Conservation (phyloP, 2,329 filamentous ascomycete genomes). For the Venturia asperata region DNA sequence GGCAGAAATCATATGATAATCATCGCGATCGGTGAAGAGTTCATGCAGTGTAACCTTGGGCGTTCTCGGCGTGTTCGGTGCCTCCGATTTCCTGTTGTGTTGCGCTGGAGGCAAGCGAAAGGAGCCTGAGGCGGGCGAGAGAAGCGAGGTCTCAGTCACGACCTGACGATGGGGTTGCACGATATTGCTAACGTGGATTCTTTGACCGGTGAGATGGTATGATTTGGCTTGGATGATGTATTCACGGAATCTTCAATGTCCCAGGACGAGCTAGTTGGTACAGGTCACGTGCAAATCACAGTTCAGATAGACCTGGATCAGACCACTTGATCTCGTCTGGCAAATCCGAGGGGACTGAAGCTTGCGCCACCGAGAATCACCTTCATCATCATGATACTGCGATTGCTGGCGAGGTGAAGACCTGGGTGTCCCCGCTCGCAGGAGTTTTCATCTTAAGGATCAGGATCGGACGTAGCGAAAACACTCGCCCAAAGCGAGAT, state of each 20-base stretch:
- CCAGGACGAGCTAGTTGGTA: too few relatives aligned
- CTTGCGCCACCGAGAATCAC: background rate
- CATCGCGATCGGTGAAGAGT: background rate
- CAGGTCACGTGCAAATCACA: too few relatives aligned
- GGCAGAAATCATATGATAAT: background rate
- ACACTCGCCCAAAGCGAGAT: background rate
- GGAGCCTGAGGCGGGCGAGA: background rate
- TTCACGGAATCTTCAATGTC: background rate
- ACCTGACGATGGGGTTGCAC: background rate
- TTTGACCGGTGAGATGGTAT: background rate
- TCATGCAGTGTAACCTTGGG: conserved; percentile 8
- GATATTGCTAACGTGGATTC: background rate
- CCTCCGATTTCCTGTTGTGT: background rate
- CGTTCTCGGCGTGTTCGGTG: background rate
- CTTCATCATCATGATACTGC: background rate
- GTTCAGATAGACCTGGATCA: too few relatives aligned
- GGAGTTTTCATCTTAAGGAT: background rate
- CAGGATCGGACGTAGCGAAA: background rate
- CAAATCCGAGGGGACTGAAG: background rate
- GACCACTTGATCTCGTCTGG: background rate
- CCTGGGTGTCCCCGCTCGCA: background rate
- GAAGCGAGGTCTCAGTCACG: background rate
- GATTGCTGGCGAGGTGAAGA: background rate
- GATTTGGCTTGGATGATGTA: background rate
- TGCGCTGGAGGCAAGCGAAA: background rate